Percentiles rank a stretch among this genome's conserved stretches.
These are phyloP conservation scores for Themeda triandra DNA, from an alignment of 176 grass and related monocot species.

Conservation along the genomic window DNA sequence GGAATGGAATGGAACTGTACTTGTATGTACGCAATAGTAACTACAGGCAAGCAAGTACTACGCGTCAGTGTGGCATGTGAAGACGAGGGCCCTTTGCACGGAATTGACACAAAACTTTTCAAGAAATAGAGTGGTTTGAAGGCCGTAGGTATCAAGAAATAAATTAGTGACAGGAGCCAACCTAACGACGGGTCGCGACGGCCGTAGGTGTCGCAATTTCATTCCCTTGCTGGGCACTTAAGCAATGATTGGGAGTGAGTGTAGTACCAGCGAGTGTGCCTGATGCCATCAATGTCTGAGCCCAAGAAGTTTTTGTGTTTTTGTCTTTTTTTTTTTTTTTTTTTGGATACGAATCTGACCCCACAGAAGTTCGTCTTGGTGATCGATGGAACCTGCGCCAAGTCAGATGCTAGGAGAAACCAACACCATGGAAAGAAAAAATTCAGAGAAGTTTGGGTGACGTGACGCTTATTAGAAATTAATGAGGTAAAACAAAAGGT, in stretches of 20 bases:
- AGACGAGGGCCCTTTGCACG: background rate
- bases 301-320: too few relatives aligned
- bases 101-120: background rate
- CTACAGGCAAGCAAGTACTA: background rate
- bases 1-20: background rate
- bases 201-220: background rate
- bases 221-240: constrained; percentile 1
- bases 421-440: too few relatives aligned
- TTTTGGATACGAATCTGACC: background rate
- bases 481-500: background rate
- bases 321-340: too few relatives aligned
- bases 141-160: too few relatives aligned
- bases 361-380: background rate
- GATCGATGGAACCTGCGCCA: background rate
- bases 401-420: background rate
- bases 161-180: too few relatives aligned
- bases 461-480: too few relatives aligned
- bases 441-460: background rate
- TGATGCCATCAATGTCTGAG: background rate
- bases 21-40: background rate
- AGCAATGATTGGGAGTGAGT: background rate
- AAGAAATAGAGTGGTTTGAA: background rate
- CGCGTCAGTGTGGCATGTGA: background rate
- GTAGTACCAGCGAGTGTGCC: background rate
- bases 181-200: background rate